A percentile compares a stretch with the other conserved stretches of the same genome.
Conservation (phyloP, 352 stramenopile species). For the Phytophthora chlamydospora region DNA sequence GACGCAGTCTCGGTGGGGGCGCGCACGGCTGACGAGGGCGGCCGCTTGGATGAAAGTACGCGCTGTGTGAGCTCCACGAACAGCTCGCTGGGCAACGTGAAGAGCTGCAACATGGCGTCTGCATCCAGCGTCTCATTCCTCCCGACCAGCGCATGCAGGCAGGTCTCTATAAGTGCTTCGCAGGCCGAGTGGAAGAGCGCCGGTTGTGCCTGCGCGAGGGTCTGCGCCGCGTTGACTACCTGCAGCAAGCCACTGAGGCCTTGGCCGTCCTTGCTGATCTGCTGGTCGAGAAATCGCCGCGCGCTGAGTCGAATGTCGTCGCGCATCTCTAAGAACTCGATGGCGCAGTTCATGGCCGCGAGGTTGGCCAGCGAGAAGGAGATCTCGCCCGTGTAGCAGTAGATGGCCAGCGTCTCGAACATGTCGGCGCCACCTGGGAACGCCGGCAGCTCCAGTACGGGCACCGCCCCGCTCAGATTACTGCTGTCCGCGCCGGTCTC, state of each 20-base stretch:
- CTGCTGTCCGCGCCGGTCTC: slow-evolving; percentile 15
- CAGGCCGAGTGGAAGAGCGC: slow-evolving; percentile 29
- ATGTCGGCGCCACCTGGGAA: slow-evolving; percentile 63
- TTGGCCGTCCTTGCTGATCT: slow-evolving; percentile 16
- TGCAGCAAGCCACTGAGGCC: slow-evolving; percentile 25
- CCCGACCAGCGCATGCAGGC: slow-evolving; percentile 32
- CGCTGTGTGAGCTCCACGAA: slow-evolving; percentile 52
- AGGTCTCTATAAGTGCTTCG: slow-evolving; percentile 32
- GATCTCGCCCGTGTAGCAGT: slow-evolving; percentile 67
- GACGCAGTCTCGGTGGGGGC: slow-evolving; percentile 24
- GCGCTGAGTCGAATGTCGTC: slow-evolving; percentile 35
- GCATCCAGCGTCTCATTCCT: slow-evolving; percentile 12
- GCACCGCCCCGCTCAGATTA: slow-evolving; percentile 23
- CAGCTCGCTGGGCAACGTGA: slow-evolving; percentile 40
- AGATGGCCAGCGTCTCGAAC: slow-evolving; percentile 76
- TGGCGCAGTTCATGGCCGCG: slow-evolving; percentile 41
- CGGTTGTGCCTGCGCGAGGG: slow-evolving; percentile 25
- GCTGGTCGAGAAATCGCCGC: slow-evolving; percentile 38
- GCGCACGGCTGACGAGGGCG: slow-evolving; percentile 2
- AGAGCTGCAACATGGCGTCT: slow-evolving; percentile 36
- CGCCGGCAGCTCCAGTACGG: slow-evolving; percentile 47
- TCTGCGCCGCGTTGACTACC: slow-evolving; percentile 25
- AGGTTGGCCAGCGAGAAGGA: slow-evolving; percentile 36
- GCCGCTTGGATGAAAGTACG: slow-evolving; percentile 31
- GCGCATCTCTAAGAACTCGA: slow-evolving; percentile 57